Base-by-base conservation (phyloP, 2,329 filamentous ascomycete species). In the Byssothecium circinans region DNA sequence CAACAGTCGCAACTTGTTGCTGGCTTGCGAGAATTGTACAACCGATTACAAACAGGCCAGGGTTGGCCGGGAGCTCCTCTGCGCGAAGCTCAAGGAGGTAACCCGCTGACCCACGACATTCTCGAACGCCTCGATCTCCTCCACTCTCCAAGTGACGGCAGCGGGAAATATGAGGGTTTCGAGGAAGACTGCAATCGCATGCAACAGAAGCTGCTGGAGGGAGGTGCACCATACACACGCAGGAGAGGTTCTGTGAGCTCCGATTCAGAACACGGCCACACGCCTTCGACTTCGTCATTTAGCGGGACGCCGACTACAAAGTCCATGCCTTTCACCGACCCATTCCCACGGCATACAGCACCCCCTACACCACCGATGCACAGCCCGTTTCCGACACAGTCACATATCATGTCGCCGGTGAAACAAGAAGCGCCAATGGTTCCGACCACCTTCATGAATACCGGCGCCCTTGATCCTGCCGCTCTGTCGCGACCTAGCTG, bases 41-140 rank as follows among this genome's bases (percentile, higher is more conserved):
- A 74, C 53, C 75, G 79, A 43, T 62, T 78, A 25, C 69, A 75
- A 25, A 73, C 73, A 33, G 78, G 78, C 35, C 75, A 81, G 52
- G 74, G 74, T 34, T 85, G 83, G 83, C 74, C 74, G 10, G 82
- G 82, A 29, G 67, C 75, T 12, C 74, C 74, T 12, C 65, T 85
- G 47, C 75, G 76, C 54, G 77, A 80, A 54, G 58, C 71, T 34
- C 78, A 77, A 45, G 81, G 81, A 25, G 70, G 70, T 18, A 76
- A 81, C 49, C 83, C 83, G 12, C 74, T 84, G 25, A 85, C 82
- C 0, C 83, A 86, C 68, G 82, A 86, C 54, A 81, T 86, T 33
- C 75, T 86, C 37, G 80, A 81, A 37, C 74, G 80, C 27, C 72
- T 86, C 19, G 80, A 81, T 33, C 76, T 82, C 2, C 66, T 86